Conservation (phyloP, 225 moss, liverwort and hornwort species). For the Thuidium tamariscinum region DNA sequence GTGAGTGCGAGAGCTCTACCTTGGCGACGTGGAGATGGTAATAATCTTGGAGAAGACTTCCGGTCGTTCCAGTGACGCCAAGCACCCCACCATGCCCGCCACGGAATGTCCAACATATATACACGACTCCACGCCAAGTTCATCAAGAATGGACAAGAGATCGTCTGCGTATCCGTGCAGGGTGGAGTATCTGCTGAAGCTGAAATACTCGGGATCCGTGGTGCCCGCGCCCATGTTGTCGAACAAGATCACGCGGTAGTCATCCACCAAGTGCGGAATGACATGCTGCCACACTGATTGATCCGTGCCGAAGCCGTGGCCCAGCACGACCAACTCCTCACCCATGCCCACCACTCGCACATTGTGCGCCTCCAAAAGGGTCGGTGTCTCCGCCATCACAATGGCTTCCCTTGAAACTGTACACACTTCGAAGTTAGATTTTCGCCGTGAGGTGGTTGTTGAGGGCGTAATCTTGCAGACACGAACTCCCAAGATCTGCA, state of each 20-base stretch:
- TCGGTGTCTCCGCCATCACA: conserved; percentile 18
- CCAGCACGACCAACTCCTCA: conserved; percentile 64
- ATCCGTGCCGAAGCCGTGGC: conserved; percentile 83
- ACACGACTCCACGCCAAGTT: conserved; percentile 61
- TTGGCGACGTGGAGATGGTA: conserved; percentile 64
- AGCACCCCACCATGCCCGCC: conserved; percentile 74
- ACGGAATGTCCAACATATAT: conserved; percentile 76
- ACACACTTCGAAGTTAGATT: background rate
- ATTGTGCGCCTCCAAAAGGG: conserved; percentile 73
- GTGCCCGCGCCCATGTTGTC: conserved; percentile 87
- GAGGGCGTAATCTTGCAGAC: background rate
- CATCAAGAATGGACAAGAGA: conserved; percentile 66
- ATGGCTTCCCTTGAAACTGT: background rate
- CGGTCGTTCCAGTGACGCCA: conserved; percentile 63
- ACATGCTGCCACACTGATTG: conserved; percentile 86
- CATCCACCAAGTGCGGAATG: conserved; percentile 52
- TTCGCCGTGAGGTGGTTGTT: background rate
- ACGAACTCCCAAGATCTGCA: background rate
- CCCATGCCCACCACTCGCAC: conserved; percentile 67
- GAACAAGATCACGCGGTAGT: conserved; percentile 63
- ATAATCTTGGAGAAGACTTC: conserved; percentile 62
- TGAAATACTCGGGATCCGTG: conserved; percentile 77
- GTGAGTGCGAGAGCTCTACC: background rate
- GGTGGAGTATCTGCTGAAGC: conserved; percentile 41
- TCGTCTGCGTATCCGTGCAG: conserved; percentile 81